These are phyloP conservation scores for Pythium insidiosum DNA, from an alignment of 352 stramenopile species.

Conservation along the genomic window DNA sequence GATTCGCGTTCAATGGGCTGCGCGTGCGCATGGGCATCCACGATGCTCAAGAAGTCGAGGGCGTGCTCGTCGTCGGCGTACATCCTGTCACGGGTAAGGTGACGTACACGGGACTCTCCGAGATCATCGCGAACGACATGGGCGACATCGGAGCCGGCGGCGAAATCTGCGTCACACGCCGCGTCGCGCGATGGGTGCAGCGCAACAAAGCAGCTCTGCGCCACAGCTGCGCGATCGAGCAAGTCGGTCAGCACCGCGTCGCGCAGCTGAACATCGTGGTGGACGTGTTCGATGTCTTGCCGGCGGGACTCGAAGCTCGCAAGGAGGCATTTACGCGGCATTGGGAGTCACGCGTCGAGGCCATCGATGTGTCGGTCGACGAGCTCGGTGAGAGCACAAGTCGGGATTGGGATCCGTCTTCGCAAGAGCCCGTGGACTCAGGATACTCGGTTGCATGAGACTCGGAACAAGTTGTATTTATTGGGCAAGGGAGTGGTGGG, in stretches of 20 bases:
- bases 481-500: no score
- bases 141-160: conserved; percentile 55
- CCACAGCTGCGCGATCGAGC: conserved; percentile 17
- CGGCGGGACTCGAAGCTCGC: conserved; percentile 11
- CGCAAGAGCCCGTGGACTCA: no score
- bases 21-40: conserved; percentile 77
- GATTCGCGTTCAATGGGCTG: conserved; percentile 47
- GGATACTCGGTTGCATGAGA: no score
- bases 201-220: conserved; percentile 6
- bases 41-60: conserved; percentile 42
- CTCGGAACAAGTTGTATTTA: no score
- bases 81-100: conserved; percentile 62
- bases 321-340: no score
- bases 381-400: no score
- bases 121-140: conserved; percentile 54
- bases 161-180: conserved; percentile 59
- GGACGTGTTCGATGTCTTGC: conserved; percentile 34
- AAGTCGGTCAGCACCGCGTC: conserved; percentile 22
- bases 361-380: no score
- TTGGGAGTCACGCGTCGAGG: no score
- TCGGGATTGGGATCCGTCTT: no score
- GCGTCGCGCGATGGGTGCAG: conserved; percentile 39
- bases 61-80: conserved; percentile 32
- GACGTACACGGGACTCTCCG: conserved; percentile 52
- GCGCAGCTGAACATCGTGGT: conserved; percentile 29